These are phyloP conservation scores for Backusella australiensis DNA, from an alignment of 192 early-diverging fungal genomes.

Conservation along the genomic window DNA sequence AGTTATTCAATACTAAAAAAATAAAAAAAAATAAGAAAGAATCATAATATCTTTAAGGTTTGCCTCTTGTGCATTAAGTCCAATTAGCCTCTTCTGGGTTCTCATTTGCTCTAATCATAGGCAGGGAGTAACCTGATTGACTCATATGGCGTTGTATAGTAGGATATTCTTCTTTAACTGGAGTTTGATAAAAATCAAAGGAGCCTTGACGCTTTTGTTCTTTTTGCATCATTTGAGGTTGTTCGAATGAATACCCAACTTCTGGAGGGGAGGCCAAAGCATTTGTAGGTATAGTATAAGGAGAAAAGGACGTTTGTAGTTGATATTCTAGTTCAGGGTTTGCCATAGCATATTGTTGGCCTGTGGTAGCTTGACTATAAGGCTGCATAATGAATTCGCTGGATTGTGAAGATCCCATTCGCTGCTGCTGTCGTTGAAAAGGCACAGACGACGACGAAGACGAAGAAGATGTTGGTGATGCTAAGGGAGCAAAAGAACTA, in stretches of 20 bases:
- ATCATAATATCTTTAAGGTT: background rate
- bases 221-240: background rate
- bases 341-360: background rate
- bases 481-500: background rate
- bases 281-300: conserved; percentile 12
- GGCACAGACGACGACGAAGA: background rate
- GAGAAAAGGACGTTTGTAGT: conserved; percentile 12
- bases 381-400: background rate
- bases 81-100: conserved; percentile 7
- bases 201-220: background rate
- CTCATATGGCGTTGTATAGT: background rate
- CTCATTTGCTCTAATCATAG: conserved; percentile 18
- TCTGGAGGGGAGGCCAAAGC: conserved; percentile 11
- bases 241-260: conserved; percentile 3
- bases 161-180: conserved; percentile 10
- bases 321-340: background rate
- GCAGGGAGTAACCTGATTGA: background rate
- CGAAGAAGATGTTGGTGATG: conserved; percentile 22
- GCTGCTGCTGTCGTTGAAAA: conserved; percentile 4
- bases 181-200: background rate
- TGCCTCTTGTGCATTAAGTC: conserved; percentile 2
- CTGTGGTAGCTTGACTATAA: background rate
- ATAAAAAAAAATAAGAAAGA: conserved; percentile 1
- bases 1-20: conserved; percentile 5
- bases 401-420: conserved; percentile 1